phyloP scores from a whole-genome alignment of 2,329 filamentous ascomycete genomes.

The Colletotrichum sojae region DNA sequence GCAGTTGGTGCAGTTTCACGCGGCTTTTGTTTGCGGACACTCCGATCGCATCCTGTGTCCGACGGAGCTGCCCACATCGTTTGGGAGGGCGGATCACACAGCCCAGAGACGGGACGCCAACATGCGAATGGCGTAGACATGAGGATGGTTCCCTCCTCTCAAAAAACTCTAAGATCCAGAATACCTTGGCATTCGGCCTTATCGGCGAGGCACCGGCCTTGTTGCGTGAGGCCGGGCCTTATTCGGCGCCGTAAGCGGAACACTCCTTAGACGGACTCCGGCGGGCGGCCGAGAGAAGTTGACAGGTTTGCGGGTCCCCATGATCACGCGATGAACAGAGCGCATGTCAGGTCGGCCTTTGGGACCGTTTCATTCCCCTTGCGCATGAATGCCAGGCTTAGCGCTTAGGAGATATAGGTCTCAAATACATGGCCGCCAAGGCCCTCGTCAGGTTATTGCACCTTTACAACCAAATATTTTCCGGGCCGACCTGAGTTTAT shows the following conservation, averaged over 20 bases:
- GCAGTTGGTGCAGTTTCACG: no score
- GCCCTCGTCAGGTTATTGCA: background rate
- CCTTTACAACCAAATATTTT: background rate
- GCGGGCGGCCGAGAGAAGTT: background rate
- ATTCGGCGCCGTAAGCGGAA: background rate
- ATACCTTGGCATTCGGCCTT: constrained; percentile 3
- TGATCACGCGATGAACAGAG: background rate
- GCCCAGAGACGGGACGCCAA: background rate
- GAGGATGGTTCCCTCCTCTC: background rate
- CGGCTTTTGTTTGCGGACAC: background rate
- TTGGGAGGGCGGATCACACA: background rate
- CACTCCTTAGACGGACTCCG: background rate
- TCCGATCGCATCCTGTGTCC: background rate
- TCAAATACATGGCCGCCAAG: constrained; percentile 9
- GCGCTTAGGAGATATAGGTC: constrained; percentile 2
- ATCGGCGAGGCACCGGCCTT: constrained; percentile 9
- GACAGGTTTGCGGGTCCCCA: background rate
- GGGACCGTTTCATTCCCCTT: background rate
- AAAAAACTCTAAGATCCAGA: background rate
- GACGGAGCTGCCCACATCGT: background rate
- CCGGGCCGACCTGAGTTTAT: background rate
- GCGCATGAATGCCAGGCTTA: constrained; percentile 9
- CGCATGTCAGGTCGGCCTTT: background rate
- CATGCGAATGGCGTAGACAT: no score
- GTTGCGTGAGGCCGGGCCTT: background rate